Base-by-base conservation (phyloP, 345 rosid genomes). In the Murraya paniculata region DNA sequence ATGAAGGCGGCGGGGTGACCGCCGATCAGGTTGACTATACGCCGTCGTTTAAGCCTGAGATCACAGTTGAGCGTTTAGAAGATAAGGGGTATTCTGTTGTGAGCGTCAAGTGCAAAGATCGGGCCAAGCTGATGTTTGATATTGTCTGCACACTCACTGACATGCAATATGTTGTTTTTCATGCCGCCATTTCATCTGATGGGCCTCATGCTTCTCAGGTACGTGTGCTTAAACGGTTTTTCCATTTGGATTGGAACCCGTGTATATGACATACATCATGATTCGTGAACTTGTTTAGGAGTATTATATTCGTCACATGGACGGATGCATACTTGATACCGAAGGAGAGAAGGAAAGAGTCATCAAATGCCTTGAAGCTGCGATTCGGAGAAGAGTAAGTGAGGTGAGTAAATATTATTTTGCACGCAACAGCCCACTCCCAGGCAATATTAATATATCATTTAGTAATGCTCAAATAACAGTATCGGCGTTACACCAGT, bases 141-240 rank as follows among this genome's bases (percentile, higher is more conserved):
- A 89, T 93, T 82, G 98, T 95, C 21, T 95, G 97, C 90, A 95
- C 99, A 31, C 91, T 95, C 50, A 95, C 99, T 13, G 99, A 95
- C 68, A 92, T 93, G 99, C 97, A 95, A 36, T 95, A 95, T 81
- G 96, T 92, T 75, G 98, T 95, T 79, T 95, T 92, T 68, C 99
- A 93, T 78, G 99, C 99, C 60, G 85, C 83, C 60, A 90, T 93
- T 65, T 85, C 91, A 7, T 93, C 98, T 0, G 86, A 83, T 39
- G 97, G 91, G n/a, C 92, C 97, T 67, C 82, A 82, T 82, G 98
- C 98, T 14, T 82, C 86, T 56, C 98, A 93, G 92, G 96, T 87
- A 33, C 18, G 50, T 45, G 18, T 45, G 18, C 16, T 11, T 11
- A 18, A 45, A 11, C 1, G 3, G 1, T 11, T 2, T 45, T 45